Base-by-base conservation (phyloP, 192 early-diverging fungal species). In the Coemansia asiatica region DNA sequence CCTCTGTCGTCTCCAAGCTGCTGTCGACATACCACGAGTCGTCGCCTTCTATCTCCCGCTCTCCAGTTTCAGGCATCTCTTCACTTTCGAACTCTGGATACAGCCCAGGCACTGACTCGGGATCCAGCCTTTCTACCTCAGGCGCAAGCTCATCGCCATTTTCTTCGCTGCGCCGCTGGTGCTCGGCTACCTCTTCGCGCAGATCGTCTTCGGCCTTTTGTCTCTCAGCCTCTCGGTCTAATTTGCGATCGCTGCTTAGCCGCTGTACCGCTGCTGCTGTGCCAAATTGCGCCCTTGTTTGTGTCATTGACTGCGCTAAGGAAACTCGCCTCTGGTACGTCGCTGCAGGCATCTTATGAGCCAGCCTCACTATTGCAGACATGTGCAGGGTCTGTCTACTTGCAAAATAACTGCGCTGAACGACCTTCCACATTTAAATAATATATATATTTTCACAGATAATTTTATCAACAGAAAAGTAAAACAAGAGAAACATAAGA, bases 21-120 rank as follows among this genome's bases (percentile, higher is more conserved):
- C 64, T 22, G 57, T 81, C 79, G 16, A 81, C 67, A 44, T 75
- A 81, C 79, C 79, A 81, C 35, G 79, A 81, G 36, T 81, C 79
- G 27, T 74, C 77, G 21, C 61, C 61, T 33, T 69, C 48, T 0
- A 19, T 13, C 21, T 61, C 54, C 3, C 8, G 31, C 27, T 62
- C 60, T 3, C 31, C 31, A 8, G 6, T 47, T 21, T 60, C 38
- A 27, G 28, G 31, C 15, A 50, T 36, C 44, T 62, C 47, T 23
- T 55, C 19, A 2, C 46, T 53, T 13, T 70, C 67, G 26, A 79
- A 68, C 25, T 73, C 64, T 1, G 76, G 76, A 19, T 79, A 79
- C 33, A 79, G 70, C 9, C 65, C 76, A 1, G 76, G 76, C 1
- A 74, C 40, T 2, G 56, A 46, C 21, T 67, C 68, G 35, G 76